Conservation (phyloP, 2,329 filamentous ascomycete species). For the Xenosphaeropsis pyriputrescens region DNA sequence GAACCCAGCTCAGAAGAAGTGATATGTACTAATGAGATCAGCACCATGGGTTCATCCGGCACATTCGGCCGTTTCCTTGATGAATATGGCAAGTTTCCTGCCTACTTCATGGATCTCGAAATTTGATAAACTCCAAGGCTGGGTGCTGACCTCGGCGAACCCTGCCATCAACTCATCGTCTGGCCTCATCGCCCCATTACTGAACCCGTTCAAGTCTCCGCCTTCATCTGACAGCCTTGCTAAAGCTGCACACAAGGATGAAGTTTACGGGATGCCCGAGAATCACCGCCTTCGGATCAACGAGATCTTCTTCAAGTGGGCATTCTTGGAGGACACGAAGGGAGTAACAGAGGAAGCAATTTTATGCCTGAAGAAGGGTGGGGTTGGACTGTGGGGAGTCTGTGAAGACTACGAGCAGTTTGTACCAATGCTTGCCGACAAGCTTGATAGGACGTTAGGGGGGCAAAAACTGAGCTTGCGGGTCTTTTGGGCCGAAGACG, state of each 20-base stretch:
- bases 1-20: constrained; percentile 1
- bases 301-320: constrained; percentile 3
- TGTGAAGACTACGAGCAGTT: constrained; percentile 3
- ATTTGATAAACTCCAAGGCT: constrained; percentile 6
- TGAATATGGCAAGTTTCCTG: background rate
- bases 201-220: background rate
- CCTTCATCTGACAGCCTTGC: constrained; percentile 1
- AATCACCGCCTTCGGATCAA: background rate
- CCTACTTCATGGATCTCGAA: background rate
- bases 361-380: constrained; percentile 11
- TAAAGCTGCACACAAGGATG: constrained; percentile 6
- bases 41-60: constrained; percentile 1
- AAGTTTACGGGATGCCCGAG: constrained; percentile 4
- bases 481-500: no score
- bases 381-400: constrained; percentile 5
- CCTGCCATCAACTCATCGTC: background rate
- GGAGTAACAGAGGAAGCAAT: constrained; percentile 16
- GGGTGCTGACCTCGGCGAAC: background rate
- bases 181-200: background rate
- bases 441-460: no score
- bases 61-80: background rate
- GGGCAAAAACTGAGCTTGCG: no score
- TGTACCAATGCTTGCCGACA: background rate
- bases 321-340: constrained; percentile 11
- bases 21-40: background rate